Evolutionary conservation across 805 yeast species (phyloP), one percentile per base, ranked within the genome.

Genomic region (Candida nitratophila): DNA sequence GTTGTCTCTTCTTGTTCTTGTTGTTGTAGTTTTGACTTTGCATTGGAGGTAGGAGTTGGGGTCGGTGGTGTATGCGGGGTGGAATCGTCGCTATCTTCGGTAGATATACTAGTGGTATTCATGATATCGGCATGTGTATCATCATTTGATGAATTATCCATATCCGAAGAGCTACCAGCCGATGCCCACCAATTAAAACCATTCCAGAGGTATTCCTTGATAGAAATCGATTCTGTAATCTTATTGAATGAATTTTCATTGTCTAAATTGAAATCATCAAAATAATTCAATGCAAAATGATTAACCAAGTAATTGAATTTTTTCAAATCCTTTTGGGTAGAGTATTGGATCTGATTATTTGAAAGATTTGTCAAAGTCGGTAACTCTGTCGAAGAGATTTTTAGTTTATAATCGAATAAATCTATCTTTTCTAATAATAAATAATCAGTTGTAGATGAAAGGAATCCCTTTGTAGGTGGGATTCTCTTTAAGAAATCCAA

Each of bases 171-270:
- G 16, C n/a, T 16, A 9, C 93, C 95, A 1, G 93, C 91, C 27
- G 85, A 74, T 3, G 95, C 95, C 88, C 91, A 86, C 93, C 93
- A 86, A 19, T 84, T 66, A 46, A 85, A 73, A 1, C 89, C 89
- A 43, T 75, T 69, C 85, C 86, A 81, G 1, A 81, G 65, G 35
- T 74, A 66, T 51, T 79, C 81, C 43, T 69, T 67, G 74, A 85
- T 72, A 1, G 83, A 70, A 20, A 70, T 58, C 1, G 79, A 68
- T 41, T 74, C 78, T 1, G 76, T 67, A 14, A 54, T 39, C 14
- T 46, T 41, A n/a, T 46, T 20, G 19, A 24, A 39, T 4, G 35
- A n/a, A 32, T 16, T 7, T 4, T 16, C 37, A 34, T 20, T 19
- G 12, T 20, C n/a, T n/a, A 6, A 5, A 16, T 27, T 16, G 9